Evolutionary conservation across 139 green algal genomes (phyloP).

Genomic region (Zygnema cylindricum): DNA sequence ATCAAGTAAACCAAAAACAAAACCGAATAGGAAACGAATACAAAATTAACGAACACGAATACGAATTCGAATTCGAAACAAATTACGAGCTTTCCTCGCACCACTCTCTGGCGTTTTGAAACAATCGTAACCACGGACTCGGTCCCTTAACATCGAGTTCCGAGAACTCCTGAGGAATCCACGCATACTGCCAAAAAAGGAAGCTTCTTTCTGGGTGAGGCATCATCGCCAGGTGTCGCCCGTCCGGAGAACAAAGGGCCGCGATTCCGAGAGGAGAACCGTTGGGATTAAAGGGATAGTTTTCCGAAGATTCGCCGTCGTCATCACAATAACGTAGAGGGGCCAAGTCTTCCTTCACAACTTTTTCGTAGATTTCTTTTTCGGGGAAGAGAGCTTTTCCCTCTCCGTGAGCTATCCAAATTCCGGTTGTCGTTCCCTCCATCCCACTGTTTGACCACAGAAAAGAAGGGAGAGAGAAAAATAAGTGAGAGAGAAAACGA

Average conservation of each 20-base stretch:
- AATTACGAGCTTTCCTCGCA: too few species aligned
- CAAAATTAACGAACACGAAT: background rate
- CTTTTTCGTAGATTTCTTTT: conserved; percentile 65
- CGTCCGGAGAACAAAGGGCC: conserved; percentile 86
- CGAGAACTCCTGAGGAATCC: conserved; percentile 53
- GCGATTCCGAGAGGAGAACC: conserved; percentile 92
- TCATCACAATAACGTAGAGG: conserved; percentile 79
- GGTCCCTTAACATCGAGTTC: conserved; percentile 72
- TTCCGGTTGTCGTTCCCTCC: conserved; percentile 83
- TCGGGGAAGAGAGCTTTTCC: conserved; percentile 91
- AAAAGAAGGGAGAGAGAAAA: background rate
- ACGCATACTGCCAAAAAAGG: conserved; percentile 83
- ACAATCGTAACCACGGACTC: conserved; percentile 93
- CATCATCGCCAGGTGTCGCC: conserved; percentile 98
- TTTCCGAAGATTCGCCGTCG: conserved; percentile 70
- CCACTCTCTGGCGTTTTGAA: conserved; percentile 94
- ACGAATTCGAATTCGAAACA: too few species aligned
- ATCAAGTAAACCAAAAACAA: too few species aligned
- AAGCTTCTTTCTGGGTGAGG: conserved; percentile 96
- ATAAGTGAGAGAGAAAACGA: background rate
- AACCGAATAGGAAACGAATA: background rate
- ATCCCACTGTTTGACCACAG: conserved; percentile 78
- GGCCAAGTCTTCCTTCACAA: conserved; percentile 70
- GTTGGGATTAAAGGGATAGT: conserved; percentile 97
- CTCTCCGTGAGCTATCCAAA: conserved; percentile 97